These are phyloP conservation scores for Hirsutella rhossiliensis DNA, from an alignment of 2,329 filamentous ascomycete genomes.

Conservation along the genomic window DNA sequence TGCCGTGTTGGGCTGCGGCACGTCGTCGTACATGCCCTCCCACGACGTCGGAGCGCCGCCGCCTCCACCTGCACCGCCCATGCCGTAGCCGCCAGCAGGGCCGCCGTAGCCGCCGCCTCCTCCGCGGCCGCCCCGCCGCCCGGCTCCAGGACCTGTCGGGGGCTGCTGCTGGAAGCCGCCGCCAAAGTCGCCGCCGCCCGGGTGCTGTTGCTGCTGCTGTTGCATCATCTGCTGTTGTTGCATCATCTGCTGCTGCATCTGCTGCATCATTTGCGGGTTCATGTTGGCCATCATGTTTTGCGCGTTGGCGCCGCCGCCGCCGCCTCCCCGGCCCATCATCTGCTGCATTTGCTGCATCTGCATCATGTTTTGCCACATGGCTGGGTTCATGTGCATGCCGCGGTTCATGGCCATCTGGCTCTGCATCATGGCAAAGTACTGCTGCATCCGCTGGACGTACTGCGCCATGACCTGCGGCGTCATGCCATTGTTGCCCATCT, in stretches of 20 bases:
- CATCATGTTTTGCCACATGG: conserved; percentile 65
- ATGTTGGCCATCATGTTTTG: conserved; percentile 29
- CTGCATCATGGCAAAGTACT: conserved; percentile 92
- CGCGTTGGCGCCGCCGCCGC: conserved; percentile 14
- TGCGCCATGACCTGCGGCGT: conserved; percentile 96
- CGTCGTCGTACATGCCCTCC: conserved; percentile 98
- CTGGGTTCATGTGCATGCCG: conserved; percentile 59
- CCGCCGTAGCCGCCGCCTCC: conserved; percentile 3
- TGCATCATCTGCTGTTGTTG: conserved; percentile 18
- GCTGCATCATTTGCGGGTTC: conserved; percentile 45
- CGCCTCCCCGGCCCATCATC: conserved; percentile 34
- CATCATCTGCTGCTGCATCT: conserved; percentile 38
- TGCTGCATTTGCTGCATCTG: conserved; percentile 62
- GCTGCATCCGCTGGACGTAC: conserved; percentile 97
- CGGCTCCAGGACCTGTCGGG: conserved; percentile 17
- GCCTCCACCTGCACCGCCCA: conserved; percentile 24
- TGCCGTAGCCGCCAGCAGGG: conserved; percentile 18
- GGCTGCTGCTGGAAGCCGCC: conserved; percentile 35
- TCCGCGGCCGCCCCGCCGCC: conserved; percentile 9
- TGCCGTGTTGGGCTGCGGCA: conserved; percentile 64
- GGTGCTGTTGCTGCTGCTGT: conserved; percentile 6
- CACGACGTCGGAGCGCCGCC: conserved; percentile 67
- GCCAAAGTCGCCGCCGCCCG: conserved; percentile 16
- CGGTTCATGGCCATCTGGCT: conserved; percentile 82
- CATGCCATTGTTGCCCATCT: conserved; percentile 52